Conservation (phyloP, 192 early-diverging fungal genomes). For the Coemansia sp. region DNA sequence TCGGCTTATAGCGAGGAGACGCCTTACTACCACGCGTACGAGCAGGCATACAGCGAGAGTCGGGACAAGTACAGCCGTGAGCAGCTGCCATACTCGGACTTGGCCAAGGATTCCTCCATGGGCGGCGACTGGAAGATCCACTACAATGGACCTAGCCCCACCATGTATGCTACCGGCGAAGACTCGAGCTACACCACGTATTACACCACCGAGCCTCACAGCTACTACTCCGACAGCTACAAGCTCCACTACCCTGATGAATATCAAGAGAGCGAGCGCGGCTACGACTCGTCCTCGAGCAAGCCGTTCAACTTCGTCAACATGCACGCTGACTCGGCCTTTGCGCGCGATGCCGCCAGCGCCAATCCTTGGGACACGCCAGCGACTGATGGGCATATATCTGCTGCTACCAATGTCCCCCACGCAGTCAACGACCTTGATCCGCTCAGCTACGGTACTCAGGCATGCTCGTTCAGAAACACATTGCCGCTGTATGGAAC, state of each 20-base stretch:
- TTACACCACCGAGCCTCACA: constrained; percentile 13
- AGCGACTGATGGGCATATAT: not conserved
- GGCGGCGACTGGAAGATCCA: constrained; percentile 26
- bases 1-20: constrained; percentile 11
- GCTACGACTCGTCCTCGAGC: constrained; percentile 14
- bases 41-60: not conserved
- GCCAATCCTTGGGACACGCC: not conserved
- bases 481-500: constrained; percentile 21
- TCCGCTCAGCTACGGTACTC: constrained; percentile 51
- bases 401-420: constrained; percentile 1
- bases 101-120: constrained; percentile 6
- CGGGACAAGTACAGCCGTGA: constrained; percentile 2
- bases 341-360: constrained; percentile 37
- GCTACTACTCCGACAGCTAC: constrained; percentile 5
- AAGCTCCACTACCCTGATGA: constrained; percentile 4
- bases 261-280: constrained; percentile 4
- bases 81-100: constrained; percentile 6
- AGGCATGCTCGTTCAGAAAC: constrained; percentile 33
- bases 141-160: constrained; percentile 29
- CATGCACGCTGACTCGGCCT: constrained; percentile 31
- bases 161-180: constrained; percentile 24
- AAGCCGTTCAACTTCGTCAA: constrained; percentile 48
- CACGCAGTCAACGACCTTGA: constrained; percentile 52
- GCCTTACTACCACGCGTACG: constrained; percentile 25
- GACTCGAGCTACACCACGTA: constrained; percentile 9